These are phyloP conservation scores for Sistotremastrum niveocremeum DNA, from an alignment of 768 basidiomycete genomes.

Conservation along the genomic window DNA sequence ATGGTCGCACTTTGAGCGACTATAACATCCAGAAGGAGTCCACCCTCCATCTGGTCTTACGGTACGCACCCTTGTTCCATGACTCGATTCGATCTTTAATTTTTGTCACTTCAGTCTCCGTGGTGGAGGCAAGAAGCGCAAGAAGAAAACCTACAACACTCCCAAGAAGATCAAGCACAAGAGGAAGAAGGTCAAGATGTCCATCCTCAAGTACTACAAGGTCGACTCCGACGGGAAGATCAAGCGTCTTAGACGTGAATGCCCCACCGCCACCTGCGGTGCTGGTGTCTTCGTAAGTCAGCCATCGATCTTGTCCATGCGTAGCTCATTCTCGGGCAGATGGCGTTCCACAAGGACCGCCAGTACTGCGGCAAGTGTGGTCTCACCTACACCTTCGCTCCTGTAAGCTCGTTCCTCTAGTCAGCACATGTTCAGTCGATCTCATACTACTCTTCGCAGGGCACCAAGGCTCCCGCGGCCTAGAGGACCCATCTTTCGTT, in stretches of 20 bases:
- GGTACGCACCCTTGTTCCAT: neutral
- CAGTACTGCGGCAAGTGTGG: slow-evolving; percentile 97
- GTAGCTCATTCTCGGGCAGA: slow-evolving; percentile 31
- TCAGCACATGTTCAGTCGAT: neutral
- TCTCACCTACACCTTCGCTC: slow-evolving; percentile 73
- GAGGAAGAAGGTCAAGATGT: slow-evolving; percentile 99
- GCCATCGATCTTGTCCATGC: neutral
- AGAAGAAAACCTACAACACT: slow-evolving; percentile 99
- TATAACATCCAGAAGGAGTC: slow-evolving; percentile 99
- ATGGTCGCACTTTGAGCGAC: slow-evolving; percentile 89
- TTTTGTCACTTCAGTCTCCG: slow-evolving; percentile 48
- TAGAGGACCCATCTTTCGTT: neutral
- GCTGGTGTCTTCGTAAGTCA: slow-evolving; percentile 50
- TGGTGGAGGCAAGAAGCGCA: slow-evolving; percentile 99
- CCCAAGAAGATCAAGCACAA: slow-evolving; percentile 99
- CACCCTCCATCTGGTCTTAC: slow-evolving; percentile 88
- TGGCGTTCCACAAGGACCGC: slow-evolving; percentile 97
- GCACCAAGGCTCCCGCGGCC: slow-evolving; percentile 6
- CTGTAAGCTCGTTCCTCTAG: slow-evolving; percentile 20
- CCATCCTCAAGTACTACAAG: slow-evolving; percentile 99
- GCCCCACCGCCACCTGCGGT: slow-evolving; percentile 41
- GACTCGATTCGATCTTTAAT: neutral
- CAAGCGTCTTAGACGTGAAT: slow-evolving; percentile 97
- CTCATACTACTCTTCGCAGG: neutral
- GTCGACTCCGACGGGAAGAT: slow-evolving; percentile 99